These are phyloP conservation scores for Monilinia laxa DNA, from an alignment of 2,329 filamentous ascomycete species.

Conservation along the genomic window DNA sequence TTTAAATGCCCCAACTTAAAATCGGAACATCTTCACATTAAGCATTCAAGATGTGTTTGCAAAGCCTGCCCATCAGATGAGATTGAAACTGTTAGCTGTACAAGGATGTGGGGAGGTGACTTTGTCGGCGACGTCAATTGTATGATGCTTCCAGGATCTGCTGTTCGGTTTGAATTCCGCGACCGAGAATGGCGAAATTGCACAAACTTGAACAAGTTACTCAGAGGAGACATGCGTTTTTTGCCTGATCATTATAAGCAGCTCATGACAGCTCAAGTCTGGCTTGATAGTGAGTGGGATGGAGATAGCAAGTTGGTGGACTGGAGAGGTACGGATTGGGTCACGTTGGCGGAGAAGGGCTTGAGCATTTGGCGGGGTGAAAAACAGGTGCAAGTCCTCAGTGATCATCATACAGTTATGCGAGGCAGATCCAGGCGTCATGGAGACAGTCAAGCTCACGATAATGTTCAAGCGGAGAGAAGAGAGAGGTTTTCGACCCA, in stretches of 20 bases:
- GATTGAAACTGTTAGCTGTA: neutral
- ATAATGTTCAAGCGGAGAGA: neutral
- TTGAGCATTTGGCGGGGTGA: neutral
- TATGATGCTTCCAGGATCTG: neutral
- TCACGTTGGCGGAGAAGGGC: slow-evolving; percentile 3
- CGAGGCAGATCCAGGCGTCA: accelerated
- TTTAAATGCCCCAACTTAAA: slow-evolving; percentile 14
- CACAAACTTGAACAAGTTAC: neutral
- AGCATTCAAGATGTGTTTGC: slow-evolving; percentile 7
- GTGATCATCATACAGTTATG: neutral
- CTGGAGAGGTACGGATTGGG: slow-evolving; percentile 22
- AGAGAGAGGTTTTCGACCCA: neutral
- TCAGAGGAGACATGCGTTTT: neutral
- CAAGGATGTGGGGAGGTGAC: slow-evolving; percentile 14
- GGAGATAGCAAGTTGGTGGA: slow-evolving; percentile 3
- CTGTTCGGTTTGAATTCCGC: slow-evolving; percentile 4
- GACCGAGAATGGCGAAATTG: slow-evolving; percentile 18
- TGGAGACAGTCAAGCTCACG: neutral
- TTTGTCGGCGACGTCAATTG: slow-evolving; percentile 13
- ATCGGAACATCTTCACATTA: slow-evolving; percentile 13
- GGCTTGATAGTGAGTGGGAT: slow-evolving; percentile 20
- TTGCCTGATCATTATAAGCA: neutral
- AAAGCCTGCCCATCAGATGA: neutral
- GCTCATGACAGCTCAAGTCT: neutral
- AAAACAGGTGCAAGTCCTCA: no score